A percentile compares a stretch with the other conserved stretches of the same genome.
Evolutionary conservation across 2,329 filamentous ascomycete species (phyloP).

Genomic region (Colletotrichum truncatum): DNA sequence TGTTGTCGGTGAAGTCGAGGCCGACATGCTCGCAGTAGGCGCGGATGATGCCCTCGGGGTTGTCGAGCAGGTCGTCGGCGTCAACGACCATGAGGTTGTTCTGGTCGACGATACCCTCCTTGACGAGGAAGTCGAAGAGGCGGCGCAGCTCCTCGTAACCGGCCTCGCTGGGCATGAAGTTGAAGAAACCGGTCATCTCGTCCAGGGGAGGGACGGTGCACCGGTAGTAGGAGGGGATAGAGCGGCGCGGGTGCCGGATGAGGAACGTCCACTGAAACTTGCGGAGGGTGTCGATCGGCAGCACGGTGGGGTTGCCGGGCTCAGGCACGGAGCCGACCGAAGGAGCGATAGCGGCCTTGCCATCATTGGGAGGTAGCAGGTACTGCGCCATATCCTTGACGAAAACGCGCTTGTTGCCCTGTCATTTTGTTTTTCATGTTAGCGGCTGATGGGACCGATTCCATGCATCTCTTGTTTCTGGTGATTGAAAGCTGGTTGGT

Average conservation of each 20-base stretch:
- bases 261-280: slow-evolving; percentile 95
- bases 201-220: slow-evolving; percentile 91
- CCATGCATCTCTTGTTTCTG: neutral
- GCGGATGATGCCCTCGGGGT: slow-evolving; percentile 78
- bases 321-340: slow-evolving; percentile 77
- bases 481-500: too few relatives aligned
- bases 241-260: slow-evolving; percentile 92
- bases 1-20: slow-evolving; percentile 76
- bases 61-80: slow-evolving; percentile 91
- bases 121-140: slow-evolving; percentile 85
- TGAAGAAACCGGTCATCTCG: slow-evolving; percentile 82
- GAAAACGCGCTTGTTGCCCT: slow-evolving; percentile 87
- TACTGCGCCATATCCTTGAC: slow-evolving; percentile 99
- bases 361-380: slow-evolving; percentile 78
- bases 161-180: slow-evolving; percentile 88
- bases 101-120: slow-evolving; percentile 75
- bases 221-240: slow-evolving; percentile 93
- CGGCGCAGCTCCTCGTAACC: slow-evolving; percentile 89
- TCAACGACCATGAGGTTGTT: slow-evolving; percentile 85
- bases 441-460: neutral
- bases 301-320: slow-evolving; percentile 82
- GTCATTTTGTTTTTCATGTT: neutral
- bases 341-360: slow-evolving; percentile 76
- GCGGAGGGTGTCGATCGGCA: slow-evolving; percentile 78
- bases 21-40: slow-evolving; percentile 85